Evolutionary conservation across 805 yeast species (phyloP), one percentile per base, ranked within the genome.

Genomic region (Brettanomyces sp.): DNA sequence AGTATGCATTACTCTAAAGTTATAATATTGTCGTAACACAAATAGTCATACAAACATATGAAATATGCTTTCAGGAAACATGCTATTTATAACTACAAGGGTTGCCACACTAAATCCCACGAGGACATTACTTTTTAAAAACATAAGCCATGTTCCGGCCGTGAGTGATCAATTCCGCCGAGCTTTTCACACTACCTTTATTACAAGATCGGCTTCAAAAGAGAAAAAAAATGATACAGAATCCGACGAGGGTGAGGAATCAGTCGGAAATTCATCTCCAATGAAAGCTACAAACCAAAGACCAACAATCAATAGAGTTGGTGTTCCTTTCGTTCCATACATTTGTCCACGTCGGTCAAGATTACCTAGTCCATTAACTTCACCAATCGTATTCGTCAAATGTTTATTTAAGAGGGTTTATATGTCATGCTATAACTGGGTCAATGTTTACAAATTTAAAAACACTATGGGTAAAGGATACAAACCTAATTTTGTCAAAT

Each of bases 401-500:
- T 70, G 78, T 33, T 50, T 83, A 3, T 62, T 77, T 53, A 77
- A 88, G 64, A 75, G 83, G 54, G 65, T 84, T 39, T 89, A 82
- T 7, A 62, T 79, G 42, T 78, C 81, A 55, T 82, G 87, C 36
- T 73, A 78, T 59, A 85, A 83, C 60, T 80, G 89, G 39, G 71
- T 71, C 45, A 72, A 69, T 49, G 69, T 74, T 4, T 72, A 69
- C 46, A 70, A 70, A 51, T 75, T 64, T 56, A 73, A 52, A 42
- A 56, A 53, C 39, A 51, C 57, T 14, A 60, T 62, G 60, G 63
- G 64, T 23, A 55, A 55, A 39, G 67, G 62, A 3, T 59, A 74
- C 47, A 83, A 79, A 62, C 86, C 90, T 32, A 67, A 78, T 39
- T 83, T 82, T 52, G 60, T 79, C 21, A 75, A 80, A 49, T 90